Evolutionary conservation across 148 eudicot genomes (phyloP), one percentile per base, ranked within the genome.

Genomic region (Suaeda aralocaspica): DNA sequence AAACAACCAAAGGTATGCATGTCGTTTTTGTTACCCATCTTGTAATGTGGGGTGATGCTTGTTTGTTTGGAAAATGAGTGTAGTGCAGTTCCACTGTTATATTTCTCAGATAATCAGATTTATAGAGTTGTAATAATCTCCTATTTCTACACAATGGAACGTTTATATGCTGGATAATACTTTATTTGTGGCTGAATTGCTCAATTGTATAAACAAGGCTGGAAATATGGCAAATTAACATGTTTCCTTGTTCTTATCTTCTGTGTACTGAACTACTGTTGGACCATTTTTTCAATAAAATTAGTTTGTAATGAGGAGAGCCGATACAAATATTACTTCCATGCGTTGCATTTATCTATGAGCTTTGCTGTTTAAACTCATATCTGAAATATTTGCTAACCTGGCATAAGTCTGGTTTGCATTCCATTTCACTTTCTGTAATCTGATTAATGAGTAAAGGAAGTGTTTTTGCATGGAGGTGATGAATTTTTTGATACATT

Each of bases 1-100:
- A 87, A 80, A 64, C 82, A 71, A 61, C 19, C 77, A n/a, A 85
- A 83, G 96, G 98, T 89, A 76, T 67, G 79, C 69, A 16, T 58
- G 22, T 46, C 13, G 21, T 64, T 31, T 28, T 34, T 29, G 36
- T 7, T 12, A 6, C 57, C 3, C 16, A 26, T 26, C 28, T 25
- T 66, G 48, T n/a, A 31, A 31, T 21, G 16, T 65, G 42, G 51
- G 39, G 15, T 34, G 9, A 14, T 70, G 29, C 59, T 33, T 76
- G 5, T 21, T 26, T 51, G 49, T n/a, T n/a, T n/a, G n/a, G n/a
- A n/a, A n/a, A n/a, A n/a, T n/a, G n/a, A n/a, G n/a, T n/a, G n/a
- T n/a, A n/a, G n/a, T n/a, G n/a, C 59, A 24, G 46, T 5, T 5
- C 13, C 46, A 42, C 0, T 9, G 13, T 42, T 42, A 11, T 2